Evolutionary conservation across 2,329 filamentous ascomycete species (phyloP).

Genomic region (Colletotrichum cereale): DNA sequence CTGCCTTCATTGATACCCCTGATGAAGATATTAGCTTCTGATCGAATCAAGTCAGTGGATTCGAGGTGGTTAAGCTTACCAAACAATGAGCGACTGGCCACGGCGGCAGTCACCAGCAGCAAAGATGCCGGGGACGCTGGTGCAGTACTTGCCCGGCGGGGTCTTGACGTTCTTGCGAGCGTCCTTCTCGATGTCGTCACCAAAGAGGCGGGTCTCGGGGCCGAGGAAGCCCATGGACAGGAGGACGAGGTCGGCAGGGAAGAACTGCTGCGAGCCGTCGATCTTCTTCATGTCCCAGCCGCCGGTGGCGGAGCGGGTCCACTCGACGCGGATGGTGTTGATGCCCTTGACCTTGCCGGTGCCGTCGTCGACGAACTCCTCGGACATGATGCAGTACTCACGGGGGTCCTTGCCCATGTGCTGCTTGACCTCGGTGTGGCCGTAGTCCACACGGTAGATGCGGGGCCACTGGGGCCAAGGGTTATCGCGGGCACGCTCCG

Average conservation of each 20-base stretch:
- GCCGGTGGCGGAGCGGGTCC: conserved; percentile 89
- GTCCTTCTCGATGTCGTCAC: conserved; percentile 91
- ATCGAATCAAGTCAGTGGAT: background rate
- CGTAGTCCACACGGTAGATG: conserved; percentile 98
- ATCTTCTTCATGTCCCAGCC: conserved; percentile 99
- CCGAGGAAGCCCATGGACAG: conserved; percentile 98
- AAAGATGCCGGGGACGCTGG: conserved; percentile 89
- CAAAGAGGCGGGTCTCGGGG: conserved; percentile 88
- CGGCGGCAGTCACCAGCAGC: conserved; percentile 95
- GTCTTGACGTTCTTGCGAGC: conserved; percentile 97
- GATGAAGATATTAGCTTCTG: conserved; percentile 50
- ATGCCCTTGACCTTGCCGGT: conserved; percentile 92
- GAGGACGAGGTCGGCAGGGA: conserved; percentile 93
- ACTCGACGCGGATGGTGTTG: conserved; percentile 95
- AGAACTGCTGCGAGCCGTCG: conserved; percentile 93
- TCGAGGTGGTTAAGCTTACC: conserved; percentile 68
- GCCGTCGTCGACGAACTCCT: conserved; percentile 93
- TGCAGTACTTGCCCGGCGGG: conserved; percentile 85
- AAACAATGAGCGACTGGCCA: conserved; percentile 95
- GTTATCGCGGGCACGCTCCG: conserved; percentile 92
- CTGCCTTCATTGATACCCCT: conserved; percentile 98
- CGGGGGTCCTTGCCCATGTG: conserved; percentile 97
- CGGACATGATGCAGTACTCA: conserved; percentile 98
- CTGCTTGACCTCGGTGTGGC: conserved; percentile 94
- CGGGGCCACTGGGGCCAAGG: conserved; percentile 99